Evolutionary conservation across 176 grass and related monocot genomes (phyloP).

Genomic region (Pontederia paniculata): DNA sequence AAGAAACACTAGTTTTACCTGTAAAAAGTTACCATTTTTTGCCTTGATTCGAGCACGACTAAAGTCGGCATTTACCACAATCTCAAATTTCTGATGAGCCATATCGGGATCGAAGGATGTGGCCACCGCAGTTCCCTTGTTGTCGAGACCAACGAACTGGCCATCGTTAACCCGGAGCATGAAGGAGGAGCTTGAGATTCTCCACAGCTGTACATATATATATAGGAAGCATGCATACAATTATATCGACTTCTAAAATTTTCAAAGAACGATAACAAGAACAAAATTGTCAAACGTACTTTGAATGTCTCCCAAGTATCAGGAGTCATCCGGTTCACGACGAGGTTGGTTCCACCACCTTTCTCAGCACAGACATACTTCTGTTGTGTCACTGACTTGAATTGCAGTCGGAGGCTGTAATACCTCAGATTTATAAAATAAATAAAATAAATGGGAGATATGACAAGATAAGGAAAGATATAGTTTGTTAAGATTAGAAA

Average conservation of each 20-base stretch:
- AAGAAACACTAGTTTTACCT: too few species aligned
- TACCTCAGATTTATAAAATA: too few species aligned
- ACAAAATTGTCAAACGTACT: slow-evolving; percentile 12
- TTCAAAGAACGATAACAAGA: too few species aligned
- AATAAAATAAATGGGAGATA: too few species aligned
- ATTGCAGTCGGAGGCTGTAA: slow-evolving; percentile 43
- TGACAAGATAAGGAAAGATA: too few species aligned
- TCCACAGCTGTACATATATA: slow-evolving; percentile 43
- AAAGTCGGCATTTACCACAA: slow-evolving; percentile 28
- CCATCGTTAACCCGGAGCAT: slow-evolving; percentile 26
- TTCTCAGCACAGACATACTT: slow-evolving; percentile 42
- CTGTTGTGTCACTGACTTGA: slow-evolving; percentile 34
- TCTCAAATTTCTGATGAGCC: slow-evolving; percentile 36
- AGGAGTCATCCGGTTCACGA: slow-evolving; percentile 35
- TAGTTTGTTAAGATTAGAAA: too few species aligned
- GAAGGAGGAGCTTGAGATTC: slow-evolving; percentile 40
- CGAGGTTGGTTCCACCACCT: slow-evolving; percentile 36
- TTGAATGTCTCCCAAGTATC: slow-evolving; percentile 60
- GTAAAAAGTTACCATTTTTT: slow-evolving; percentile 40
- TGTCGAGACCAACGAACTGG: slow-evolving; percentile 36
- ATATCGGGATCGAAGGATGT: slow-evolving; percentile 20
- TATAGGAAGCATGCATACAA: too few species aligned
- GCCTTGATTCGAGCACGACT: slow-evolving; percentile 35
- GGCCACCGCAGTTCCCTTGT: slow-evolving; percentile 15
- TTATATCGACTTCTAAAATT: too few species aligned